Percentiles rank a stretch among this genome's conserved stretches.
These are phyloP conservation scores for Leucaena leucocephala DNA, from an alignment of 306 rosid genomes.

Conservation along the genomic window DNA sequence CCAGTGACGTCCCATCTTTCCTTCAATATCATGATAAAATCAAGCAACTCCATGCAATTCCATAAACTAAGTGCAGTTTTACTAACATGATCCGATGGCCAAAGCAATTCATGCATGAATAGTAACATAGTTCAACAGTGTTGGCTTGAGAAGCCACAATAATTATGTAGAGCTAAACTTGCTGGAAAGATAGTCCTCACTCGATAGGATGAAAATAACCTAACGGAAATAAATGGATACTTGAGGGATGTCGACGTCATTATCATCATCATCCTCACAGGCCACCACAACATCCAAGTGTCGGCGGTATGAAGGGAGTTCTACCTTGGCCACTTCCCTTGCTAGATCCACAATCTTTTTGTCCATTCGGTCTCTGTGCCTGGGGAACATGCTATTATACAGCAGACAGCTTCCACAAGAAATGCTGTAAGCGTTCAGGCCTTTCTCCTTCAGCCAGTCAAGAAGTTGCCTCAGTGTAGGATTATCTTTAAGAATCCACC, in stretches of 20 bases:
- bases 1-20: background rate
- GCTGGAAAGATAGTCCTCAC: conserved; percentile 37
- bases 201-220: conserved; percentile 34
- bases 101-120: conserved; percentile 35
- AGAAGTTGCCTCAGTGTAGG: conserved; percentile 82
- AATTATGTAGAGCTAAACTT: conserved; percentile 19
- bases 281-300: conserved; percentile 92
- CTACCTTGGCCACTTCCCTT: conserved; percentile 77
- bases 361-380: conserved; percentile 82
- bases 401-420: conserved; percentile 85
- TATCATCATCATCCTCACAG: conserved; percentile 92
- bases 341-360: conserved; percentile 78
- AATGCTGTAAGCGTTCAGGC: conserved; percentile 82
- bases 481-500: conserved; percentile 75
- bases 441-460: conserved; percentile 71
- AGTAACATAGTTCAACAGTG: conserved; percentile 19
- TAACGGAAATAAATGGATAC: conserved; percentile 87
- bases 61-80: background rate
- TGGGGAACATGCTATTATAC: conserved; percentile 72
- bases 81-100: background rate
- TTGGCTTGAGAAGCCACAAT: conserved; percentile 28
- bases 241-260: conserved; percentile 87
- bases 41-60: background rate
- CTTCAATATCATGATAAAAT: background rate
- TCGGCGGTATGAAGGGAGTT: conserved; percentile 68